A percentile compares a stretch with the other conserved stretches of the same genome.
phyloP scores from a whole-genome alignment of 768 basidiomycete species.

The Clathrus columnatus region DNA sequence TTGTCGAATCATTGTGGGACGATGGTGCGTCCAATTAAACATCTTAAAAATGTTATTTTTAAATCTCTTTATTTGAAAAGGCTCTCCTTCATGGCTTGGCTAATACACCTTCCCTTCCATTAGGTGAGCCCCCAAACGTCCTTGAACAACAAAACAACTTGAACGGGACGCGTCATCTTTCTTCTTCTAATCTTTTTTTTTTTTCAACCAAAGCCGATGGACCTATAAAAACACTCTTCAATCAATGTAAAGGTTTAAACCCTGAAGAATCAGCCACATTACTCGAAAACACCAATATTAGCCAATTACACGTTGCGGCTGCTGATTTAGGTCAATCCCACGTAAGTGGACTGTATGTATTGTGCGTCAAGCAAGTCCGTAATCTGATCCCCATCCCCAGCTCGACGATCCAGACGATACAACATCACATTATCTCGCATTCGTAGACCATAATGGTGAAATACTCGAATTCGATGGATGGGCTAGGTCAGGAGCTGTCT shows the following conservation, averaged over 20 bases:
- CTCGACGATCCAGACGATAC: not conserved
- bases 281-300: not conserved
- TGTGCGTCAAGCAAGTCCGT: not conserved
- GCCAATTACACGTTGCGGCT: not conserved
- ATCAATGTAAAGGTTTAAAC: not conserved
- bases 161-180: not conserved
- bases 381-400: not conserved
- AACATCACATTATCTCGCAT: not conserved
- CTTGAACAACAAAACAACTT: not conserved
- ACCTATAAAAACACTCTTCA: not conserved
- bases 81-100: conserved; percentile 3
- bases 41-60: not conserved
- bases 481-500: not conserved
- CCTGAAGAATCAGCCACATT: not conserved
- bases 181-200: not conserved
- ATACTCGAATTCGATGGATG: conserved; percentile 6
- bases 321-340: conserved; percentile 1
- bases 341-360: not conserved
- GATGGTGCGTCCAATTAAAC: not conserved
- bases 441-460: conserved; percentile 1
- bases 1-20: conserved; percentile 2
- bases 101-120: conserved; percentile 1
- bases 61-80: not conserved
- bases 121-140: not conserved
- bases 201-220: not conserved